A percentile compares a stretch with the other conserved stretches of the same genome.
phyloP scores from a whole-genome alignment of 2,329 filamentous ascomycete species.

The Verticillium zaregamsianum region DNA sequence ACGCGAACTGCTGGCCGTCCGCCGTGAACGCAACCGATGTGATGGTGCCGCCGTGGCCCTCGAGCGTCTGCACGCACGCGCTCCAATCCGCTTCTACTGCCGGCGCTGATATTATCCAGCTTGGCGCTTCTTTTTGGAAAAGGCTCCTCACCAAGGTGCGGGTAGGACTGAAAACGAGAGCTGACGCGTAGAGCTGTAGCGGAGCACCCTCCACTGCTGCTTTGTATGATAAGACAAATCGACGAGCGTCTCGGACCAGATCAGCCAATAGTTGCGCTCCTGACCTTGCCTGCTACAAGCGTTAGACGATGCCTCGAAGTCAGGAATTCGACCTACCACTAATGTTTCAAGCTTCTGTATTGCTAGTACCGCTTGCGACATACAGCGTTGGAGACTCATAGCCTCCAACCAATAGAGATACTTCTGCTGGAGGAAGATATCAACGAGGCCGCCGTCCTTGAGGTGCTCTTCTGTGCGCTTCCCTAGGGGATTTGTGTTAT shows the following conservation, averaged over 20 bases:
- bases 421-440: conserved; percentile 28
- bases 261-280: conserved; percentile 11
- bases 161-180: conserved; percentile 24
- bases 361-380: conserved; percentile 17
- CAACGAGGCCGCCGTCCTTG: conserved; percentile 18
- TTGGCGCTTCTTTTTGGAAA: conserved; percentile 13
- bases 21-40: conserved; percentile 14
- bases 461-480: conserved; percentile 9
- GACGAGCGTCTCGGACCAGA: conserved; percentile 20
- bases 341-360: conserved; percentile 15
- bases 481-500: conserved; percentile 1
- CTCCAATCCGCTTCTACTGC: conserved; percentile 6
- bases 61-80: conserved; percentile 13
- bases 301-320: conserved; percentile 1
- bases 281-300: conserved; percentile 4
- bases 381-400: conserved; percentile 26
- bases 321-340: too few species aligned
- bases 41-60: conserved; percentile 10
- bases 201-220: conserved; percentile 20
- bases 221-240: conserved; percentile 21
- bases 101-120: conserved; percentile 10
- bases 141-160: conserved; percentile 13
- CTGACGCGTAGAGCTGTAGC: conserved; percentile 28
- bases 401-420: conserved; percentile 40
- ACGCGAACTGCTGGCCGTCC: conserved; percentile 12